These are phyloP conservation scores for Eutrema japonicum DNA, from an alignment of 345 rosid species.

Conservation along the genomic window DNA sequence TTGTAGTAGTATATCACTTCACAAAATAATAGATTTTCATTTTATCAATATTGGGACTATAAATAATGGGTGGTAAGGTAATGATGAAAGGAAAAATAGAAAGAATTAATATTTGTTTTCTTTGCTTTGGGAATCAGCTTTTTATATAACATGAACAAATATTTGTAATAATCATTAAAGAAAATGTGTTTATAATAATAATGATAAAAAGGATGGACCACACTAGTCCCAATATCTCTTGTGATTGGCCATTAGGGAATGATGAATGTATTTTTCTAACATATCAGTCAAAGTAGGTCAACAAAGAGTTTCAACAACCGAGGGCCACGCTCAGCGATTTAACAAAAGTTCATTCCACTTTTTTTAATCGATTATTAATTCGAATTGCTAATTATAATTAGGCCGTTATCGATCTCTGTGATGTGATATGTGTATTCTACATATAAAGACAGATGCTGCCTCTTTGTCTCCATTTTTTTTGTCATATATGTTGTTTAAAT, in stretches of 20 bases:
- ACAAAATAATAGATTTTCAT: background rate
- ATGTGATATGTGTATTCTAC: conserved; percentile 26
- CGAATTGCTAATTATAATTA: background rate
- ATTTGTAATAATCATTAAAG: conserved; percentile 20
- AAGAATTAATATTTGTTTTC: conserved; percentile 12
- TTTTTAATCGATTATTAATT: conserved; percentile 19
- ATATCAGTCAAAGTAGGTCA: conserved; percentile 47
- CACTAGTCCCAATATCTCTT: conserved; percentile 31
- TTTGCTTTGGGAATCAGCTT: conserved; percentile 41
- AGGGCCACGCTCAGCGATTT: conserved; percentile 41
- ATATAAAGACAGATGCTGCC: conserved; percentile 34
- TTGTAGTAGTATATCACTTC: conserved; percentile 23
- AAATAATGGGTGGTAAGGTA: conserved; percentile 29
- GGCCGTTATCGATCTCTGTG: conserved; percentile 35
- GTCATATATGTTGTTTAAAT: no score
- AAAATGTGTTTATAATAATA: conserved; percentile 37
- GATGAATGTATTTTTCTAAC: conserved; percentile 25
- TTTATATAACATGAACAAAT: conserved; percentile 17
- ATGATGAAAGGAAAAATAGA: conserved; percentile 41
- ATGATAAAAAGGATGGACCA: conserved; percentile 39
- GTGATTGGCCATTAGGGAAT: conserved; percentile 45
- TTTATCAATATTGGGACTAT: conserved; percentile 11
- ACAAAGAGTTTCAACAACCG: conserved; percentile 40
- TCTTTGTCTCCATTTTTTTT: background rate
- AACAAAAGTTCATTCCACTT: conserved; percentile 28